phyloP scores from a whole-genome alignment of 2,329 filamentous ascomycete species.

The Colletotrichum neosansevieriae region DNA sequence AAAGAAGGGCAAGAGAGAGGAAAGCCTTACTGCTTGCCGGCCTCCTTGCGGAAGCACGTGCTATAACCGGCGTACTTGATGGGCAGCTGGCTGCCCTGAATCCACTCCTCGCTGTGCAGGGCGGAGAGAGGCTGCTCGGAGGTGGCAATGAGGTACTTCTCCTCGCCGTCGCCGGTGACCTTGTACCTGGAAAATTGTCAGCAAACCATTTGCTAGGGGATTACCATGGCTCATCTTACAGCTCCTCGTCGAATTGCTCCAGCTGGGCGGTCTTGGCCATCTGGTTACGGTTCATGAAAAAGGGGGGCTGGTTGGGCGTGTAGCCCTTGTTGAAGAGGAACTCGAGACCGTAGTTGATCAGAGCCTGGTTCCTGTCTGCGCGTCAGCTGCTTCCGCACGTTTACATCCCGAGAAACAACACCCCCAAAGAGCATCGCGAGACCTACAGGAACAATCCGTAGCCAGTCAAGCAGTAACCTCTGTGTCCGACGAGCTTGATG shows the following conservation, averaged over 20 bases:
- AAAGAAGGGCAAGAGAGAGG: conserved; percentile 35
- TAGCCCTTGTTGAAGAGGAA: conserved; percentile 87
- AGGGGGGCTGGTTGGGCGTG: conserved; percentile 62
- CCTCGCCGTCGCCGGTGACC: conserved; percentile 88
- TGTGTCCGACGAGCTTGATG: conserved; percentile 93
- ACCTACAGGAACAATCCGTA: conserved; percentile 83
- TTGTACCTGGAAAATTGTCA: conserved; percentile 71
- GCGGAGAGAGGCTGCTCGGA: conserved; percentile 92
- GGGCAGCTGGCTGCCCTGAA: conserved; percentile 84
- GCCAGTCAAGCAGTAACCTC: conserved; percentile 90
- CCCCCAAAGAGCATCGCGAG: neutral
- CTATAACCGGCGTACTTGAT: conserved; percentile 94
- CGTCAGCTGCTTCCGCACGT: neutral
- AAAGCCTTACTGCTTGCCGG: conserved; percentile 77
- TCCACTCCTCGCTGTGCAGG: conserved; percentile 94
- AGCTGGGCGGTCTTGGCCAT: conserved; percentile 99
- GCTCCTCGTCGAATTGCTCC: conserved; percentile 95
- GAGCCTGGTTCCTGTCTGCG: conserved; percentile 76
- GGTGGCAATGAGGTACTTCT: conserved; percentile 84
- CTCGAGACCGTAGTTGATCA: conserved; percentile 94
- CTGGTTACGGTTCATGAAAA: conserved; percentile 65
- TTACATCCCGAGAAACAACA: too few species aligned
- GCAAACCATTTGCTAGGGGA: neutral
- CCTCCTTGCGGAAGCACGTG: conserved; percentile 96
- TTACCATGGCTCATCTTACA: conserved; percentile 52